Conservation (phyloP, 2,329 filamentous ascomycete genomes). For the Exutisphaerella laricina region DNA sequence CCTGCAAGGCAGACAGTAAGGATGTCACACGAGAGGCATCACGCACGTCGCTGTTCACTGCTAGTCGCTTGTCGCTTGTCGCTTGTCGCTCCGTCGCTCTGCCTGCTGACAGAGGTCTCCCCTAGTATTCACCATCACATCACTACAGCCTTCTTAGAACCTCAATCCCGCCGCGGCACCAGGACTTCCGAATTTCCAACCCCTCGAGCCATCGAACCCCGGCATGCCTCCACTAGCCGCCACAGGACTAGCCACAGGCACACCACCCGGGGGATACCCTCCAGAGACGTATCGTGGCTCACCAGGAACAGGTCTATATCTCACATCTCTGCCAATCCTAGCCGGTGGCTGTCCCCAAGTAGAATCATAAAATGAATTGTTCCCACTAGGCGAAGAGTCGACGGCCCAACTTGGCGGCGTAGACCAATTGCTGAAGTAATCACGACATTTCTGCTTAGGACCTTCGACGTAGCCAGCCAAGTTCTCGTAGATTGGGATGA, state of each 20-base stretch:
- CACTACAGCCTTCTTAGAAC: neutral
- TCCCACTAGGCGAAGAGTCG: constrained; percentile 34
- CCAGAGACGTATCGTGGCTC: constrained; percentile 6
- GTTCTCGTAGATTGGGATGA: constrained; percentile 41
- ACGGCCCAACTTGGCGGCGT: constrained; percentile 36
- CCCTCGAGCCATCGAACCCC: neutral
- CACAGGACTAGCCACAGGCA: neutral
- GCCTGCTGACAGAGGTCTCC: too few relatives aligned
- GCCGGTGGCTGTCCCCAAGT: constrained; percentile 35
- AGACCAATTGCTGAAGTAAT: constrained; percentile 40
- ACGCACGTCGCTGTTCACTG: too few relatives aligned
- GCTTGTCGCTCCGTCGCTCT: too few relatives aligned
- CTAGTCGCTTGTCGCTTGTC: too few relatives aligned
- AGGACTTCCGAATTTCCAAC: too few relatives aligned
- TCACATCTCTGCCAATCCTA: constrained; percentile 34
- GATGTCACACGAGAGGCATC: too few relatives aligned
- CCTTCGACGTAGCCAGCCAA: constrained; percentile 39
- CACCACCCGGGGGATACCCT: neutral
- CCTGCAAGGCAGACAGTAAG: too few relatives aligned
- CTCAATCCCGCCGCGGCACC: neutral
- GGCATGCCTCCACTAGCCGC: neutral
- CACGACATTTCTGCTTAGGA: constrained; percentile 28
- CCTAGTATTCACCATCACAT: too few relatives aligned
- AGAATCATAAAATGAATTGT: constrained; percentile 39
- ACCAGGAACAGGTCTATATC: constrained; percentile 28